These are phyloP conservation scores for Annona cherimola DNA, from an alignment of 164 flowering plant species.

Conservation along the genomic window DNA sequence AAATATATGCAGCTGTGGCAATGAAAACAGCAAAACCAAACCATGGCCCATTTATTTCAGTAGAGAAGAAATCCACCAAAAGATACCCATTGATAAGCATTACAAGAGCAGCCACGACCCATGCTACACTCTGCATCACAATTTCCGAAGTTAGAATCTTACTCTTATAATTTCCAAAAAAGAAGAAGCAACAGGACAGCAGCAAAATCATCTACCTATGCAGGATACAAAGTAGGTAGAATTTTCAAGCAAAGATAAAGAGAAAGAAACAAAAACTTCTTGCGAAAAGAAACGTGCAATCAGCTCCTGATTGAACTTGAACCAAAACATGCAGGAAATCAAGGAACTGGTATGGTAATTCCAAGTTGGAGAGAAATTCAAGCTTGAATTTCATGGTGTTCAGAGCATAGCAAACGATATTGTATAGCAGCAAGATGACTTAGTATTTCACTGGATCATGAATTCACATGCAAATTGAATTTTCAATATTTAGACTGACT, in stretches of 20 bases:
- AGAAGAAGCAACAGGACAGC: neutral
- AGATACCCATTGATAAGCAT: slow-evolving; percentile 87
- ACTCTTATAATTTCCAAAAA: neutral
- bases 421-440: too few species aligned
- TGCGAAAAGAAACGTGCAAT: too few species aligned
- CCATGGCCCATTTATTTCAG: slow-evolving; percentile 63
- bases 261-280: too few species aligned
- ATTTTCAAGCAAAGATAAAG: neutral
- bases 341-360: too few species aligned
- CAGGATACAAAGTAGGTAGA: neutral
- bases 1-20: slow-evolving; percentile 48
- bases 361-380: too few species aligned
- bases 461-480: too few species aligned
- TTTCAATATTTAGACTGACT: too few species aligned
- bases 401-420: too few species aligned
- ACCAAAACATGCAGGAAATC: too few species aligned
- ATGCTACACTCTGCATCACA: slow-evolving; percentile 53
- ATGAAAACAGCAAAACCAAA: slow-evolving; percentile 41
- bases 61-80: slow-evolving; percentile 63
- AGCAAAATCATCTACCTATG: neutral
- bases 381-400: too few species aligned
- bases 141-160: neutral
- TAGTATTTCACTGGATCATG: too few species aligned
- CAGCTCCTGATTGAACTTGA: too few species aligned
- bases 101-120: slow-evolving; percentile 76